Evolutionary conservation across 2,329 filamentous ascomycete genomes (phyloP), one percentile per base, ranked within the genome.

Genomic region (Dothideomycetes sp.): DNA sequence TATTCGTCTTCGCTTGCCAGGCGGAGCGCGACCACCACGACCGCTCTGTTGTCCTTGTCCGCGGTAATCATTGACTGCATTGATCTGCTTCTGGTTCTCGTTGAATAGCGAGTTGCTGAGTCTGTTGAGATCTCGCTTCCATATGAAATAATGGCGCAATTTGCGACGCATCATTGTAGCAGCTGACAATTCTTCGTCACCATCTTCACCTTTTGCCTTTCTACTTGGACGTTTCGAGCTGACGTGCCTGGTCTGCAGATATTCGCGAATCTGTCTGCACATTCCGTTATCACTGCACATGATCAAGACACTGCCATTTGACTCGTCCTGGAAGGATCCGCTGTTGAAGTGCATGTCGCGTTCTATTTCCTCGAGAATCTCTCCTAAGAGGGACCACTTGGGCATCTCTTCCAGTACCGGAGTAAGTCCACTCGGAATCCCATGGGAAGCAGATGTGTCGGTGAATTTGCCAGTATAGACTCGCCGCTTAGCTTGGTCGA

Each of bases 241-340:
- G 22, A 27, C 12, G 12, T 27, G 22, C 22, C 22, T 27, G 4
- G 15, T 66, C 57, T 94, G 83, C 15, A 98, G 65, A 56, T 89
- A 96, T 56, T 96, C 89, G 47, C 86, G 78, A 31, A 98, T 68
- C 52, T 98, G 91, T 11, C 82, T 75, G 54, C 85, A 94, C 7
- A 86, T 94, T 41, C 79, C 77, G 41, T 84, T 78, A 52, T 94
- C 89, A 18, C 81, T 81, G 55, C 89, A 96, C 91, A 98, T 96
- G 57, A 98, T 85, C 24, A 98, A 66, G 36, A 94, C 86, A 2
- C 84, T 85, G n/a, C 84, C 84, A 54, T 87, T 94, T 0, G 87
- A 94, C 52, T 87, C 84, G 57, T 91, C 86, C 41, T 75, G 71
- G n/a, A 71, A 64, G 7, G 70, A 65, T 7, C n/a, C n/a, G 4